phyloP scores from a whole-genome alignment of 371 early-diverging fungal species.

The Nematocida major region DNA sequence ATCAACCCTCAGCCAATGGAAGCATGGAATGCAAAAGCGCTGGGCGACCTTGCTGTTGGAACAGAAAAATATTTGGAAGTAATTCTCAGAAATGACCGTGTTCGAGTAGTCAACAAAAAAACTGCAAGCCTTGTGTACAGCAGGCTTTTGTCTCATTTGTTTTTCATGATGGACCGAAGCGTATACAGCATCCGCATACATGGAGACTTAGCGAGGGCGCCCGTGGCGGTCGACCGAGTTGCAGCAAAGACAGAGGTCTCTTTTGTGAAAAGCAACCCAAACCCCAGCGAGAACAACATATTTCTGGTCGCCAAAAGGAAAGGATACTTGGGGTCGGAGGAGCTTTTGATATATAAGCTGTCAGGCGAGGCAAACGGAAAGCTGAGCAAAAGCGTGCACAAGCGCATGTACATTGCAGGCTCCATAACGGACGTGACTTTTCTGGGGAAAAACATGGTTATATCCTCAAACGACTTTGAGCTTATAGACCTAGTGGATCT shows the following conservation, averaged over 20 bases:
- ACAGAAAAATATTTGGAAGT: conserved; percentile 7
- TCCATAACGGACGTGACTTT: conserved; percentile 54
- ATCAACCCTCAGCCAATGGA: background rate
- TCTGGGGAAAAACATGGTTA: conserved; percentile 53
- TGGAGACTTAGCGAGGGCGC: background rate
- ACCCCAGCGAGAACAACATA: background rate
- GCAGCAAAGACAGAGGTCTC: background rate
- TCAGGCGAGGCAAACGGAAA: background rate
- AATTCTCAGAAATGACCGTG: background rate
- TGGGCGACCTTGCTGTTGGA: background rate
- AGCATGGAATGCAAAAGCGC: background rate
- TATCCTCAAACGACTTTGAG: conserved; percentile 65
- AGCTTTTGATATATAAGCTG: conserved; percentile 25
- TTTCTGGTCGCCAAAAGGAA: conserved; percentile 14
- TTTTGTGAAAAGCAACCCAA: background rate
- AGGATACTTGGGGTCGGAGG: conserved; percentile 42
- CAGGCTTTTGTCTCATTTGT: background rate
- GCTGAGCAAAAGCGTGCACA: conserved; percentile 30
- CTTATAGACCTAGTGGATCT: conserved; percentile 63
- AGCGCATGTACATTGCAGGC: conserved; percentile 62
- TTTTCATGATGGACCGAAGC: background rate
- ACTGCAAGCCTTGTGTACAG: background rate
- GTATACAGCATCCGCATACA: background rate
- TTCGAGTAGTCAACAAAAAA: background rate
- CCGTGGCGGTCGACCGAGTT: background rate